Base-by-base conservation (phyloP, 2,329 filamentous ascomycete species). In the Colletotrichum somersetense region DNA sequence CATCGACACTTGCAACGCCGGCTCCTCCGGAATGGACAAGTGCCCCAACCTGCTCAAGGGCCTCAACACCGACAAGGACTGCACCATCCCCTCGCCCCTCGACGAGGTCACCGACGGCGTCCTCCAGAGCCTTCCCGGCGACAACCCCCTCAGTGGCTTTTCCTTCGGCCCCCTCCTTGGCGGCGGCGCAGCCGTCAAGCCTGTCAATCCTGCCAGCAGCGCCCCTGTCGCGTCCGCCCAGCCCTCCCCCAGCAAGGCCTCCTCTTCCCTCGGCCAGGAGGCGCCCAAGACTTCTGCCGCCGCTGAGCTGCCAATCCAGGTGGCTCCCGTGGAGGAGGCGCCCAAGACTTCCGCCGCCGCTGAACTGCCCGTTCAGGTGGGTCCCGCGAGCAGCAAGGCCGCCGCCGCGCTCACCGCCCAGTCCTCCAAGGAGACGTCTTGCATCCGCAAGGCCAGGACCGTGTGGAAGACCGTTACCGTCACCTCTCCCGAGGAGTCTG, bases 1-100 rank as follows among this genome's bases (percentile, higher is more conserved):
- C 74, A 90, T 93, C 75, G 85, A 92, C 78, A 88, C 84, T 62
- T 94, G 93, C 83, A 84, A 90, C 76, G 88, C 87, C 57, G 87
- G 89, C 61, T 86, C 86, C 69, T 74, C 78, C 8, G 89, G 89
- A 62, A 90, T 93, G 83, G 87, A 91, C 74, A 84, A 87, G 74
- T 94, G 91, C 83, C 85, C 87, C 6, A 85, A 86, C 55, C 85
- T 92, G 70, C 84, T 84, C 67, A 84, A 85, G 65, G 87, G 87
- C 53, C 75, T 88, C 57, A 90, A 88, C 80, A 80, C 83, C 56
- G 81, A 79, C 42, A 80, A 84, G 69, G 81, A 79, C 35, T 91
- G 89, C 84, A 85, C 82, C 71, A 87, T 89, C 61, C 67, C 78
- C 44, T 84, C 85, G 38, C 82, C 83, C 3, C 77, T 88, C 44